Base-by-base conservation (phyloP, 2,329 filamentous ascomycete genomes). In the Zalaria sp. region DNA sequence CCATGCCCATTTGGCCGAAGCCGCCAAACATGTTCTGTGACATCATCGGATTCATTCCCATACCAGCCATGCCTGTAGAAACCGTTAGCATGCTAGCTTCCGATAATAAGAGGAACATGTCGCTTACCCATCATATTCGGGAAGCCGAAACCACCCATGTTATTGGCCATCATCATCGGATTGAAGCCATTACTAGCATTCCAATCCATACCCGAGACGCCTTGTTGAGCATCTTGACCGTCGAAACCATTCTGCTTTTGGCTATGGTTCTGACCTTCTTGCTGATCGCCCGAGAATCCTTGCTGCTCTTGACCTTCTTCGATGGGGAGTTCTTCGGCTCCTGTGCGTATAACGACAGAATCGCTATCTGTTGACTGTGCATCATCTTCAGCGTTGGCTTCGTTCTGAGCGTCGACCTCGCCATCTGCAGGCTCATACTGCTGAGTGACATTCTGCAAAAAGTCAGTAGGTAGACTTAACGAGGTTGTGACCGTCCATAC, bases 41-140 rank as follows among this genome's bases (percentile, higher is more conserved):
- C 29, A 32, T 32, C 60, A 82, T 77, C 46, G 79, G 77, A 71
- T 88, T 83, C 84, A 93, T 91, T 62, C 74, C 74, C 81, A 89
- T 86, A 56, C 77, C 77, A 51, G 81, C 68, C 81, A 91, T 88
- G 57, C 77, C 83, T 83, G 50, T 34, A 38, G 37, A 31, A 26
- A 28, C 8, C 34, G 34, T 46, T 25, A 46, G 41, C 25, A 36
- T 9, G 18, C 18, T 18, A 18, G 18, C 18, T 18, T 18, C 18
- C 18, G 18, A 18, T 18, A 18, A 18, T 18, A 18, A 18, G 18
- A 18, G 18, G 18, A 18, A 18, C 18, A 18, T 27, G 36, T 27
- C 4, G 71, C 83, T 58, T 75, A 95, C 88, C 83, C 83, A 95
- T 94, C 77, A 89, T 86, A 41, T 81, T 81, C 73, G 62, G 82